phyloP scores from a whole-genome alignment of 768 basidiomycete species.

The Auricularia auricula-judae region DNA sequence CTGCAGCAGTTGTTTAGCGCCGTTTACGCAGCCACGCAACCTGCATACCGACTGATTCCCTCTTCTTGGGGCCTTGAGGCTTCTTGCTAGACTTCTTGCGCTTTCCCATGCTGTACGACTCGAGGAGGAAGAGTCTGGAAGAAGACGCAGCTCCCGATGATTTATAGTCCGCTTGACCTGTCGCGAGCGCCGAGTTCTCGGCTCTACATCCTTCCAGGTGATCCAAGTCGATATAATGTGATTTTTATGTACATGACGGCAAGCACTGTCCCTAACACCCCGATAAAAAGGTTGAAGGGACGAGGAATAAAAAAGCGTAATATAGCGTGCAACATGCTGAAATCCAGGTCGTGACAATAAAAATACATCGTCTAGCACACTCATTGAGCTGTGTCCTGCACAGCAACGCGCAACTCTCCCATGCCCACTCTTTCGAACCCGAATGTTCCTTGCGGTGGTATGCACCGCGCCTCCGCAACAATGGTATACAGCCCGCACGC shows the following conservation, averaged over 20 bases:
- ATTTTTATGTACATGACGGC: too few relatives aligned
- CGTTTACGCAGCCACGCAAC: background rate
- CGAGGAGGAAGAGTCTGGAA: background rate
- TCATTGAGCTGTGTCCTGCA: background rate
- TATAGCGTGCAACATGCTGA: background rate
- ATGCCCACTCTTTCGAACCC: slow-evolving; percentile 19
- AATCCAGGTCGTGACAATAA: background rate
- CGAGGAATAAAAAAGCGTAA: background rate
- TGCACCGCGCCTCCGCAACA: slow-evolving; percentile 23
- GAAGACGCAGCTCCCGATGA: background rate
- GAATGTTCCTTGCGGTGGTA: slow-evolving; percentile 20
- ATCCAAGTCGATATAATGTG: too few relatives aligned
- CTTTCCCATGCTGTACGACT: slow-evolving; percentile 55
- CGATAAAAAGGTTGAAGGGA: background rate
- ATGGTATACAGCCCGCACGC: slow-evolving; percentile 54
- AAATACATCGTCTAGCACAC: background rate
- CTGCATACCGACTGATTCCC: slow-evolving; percentile 59
- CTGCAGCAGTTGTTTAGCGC: background rate
- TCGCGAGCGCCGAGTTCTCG: background rate
- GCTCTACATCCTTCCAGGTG: background rate
- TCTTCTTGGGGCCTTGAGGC: slow-evolving; percentile 53
- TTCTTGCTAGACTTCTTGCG: slow-evolving; percentile 85
- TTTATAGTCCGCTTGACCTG: background rate
- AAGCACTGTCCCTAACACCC: too few relatives aligned
- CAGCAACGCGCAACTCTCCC: slow-evolving; percentile 16